Evolutionary conservation across 2,329 filamentous ascomycete species (phyloP), one percentile per base, ranked within the genome.

Genomic region (Hypoxylon sp.): DNA sequence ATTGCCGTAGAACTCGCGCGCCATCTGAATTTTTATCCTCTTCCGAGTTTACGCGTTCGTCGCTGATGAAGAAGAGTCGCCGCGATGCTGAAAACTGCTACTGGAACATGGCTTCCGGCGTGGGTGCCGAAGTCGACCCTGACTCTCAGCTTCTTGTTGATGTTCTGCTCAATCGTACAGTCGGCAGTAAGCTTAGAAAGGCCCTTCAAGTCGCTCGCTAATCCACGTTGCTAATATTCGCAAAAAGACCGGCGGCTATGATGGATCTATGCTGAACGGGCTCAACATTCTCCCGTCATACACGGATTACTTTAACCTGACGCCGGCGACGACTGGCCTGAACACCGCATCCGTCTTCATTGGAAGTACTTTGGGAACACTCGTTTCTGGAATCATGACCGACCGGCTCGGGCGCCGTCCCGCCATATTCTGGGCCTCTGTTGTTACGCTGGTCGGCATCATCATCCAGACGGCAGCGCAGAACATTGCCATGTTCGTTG

Each of bases 211-310:
- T 31, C 6, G 15, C 20, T 24, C n/a, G 20, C 18, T 23, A 27
- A n/a, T 38, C 20, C 40, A 10, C 6, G 23, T 37, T 21, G 50
- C 49, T 53, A 10, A 60, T 17, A 6, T 7, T 15, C 21, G 15
- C 43, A 43, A 20, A 69, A 65, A 58, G 64, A 68, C 61, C 4
- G 49, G 51, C 7, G 74, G 77, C 20, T 79, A 80, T 48, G 79
- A 82, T 54, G 77, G 77, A 2, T 82, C 79, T 2, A 81, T 85
- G 73, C 74, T 84, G 70, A 84, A 85, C 57, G 82, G 81, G 0
- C 74, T 87, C 20, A 82, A 84, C 55, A 85, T 86, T 55, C 68
- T 86, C 13, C 81, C 82, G 0, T 79, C 77, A 0, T 86, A 85
- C 66, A 79, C 75, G 0, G 75, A 83, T 31, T 86, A 85, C 67